Conservation (phyloP, 257 asterid genomes). For the Fraxinus pennsylvanica region DNA sequence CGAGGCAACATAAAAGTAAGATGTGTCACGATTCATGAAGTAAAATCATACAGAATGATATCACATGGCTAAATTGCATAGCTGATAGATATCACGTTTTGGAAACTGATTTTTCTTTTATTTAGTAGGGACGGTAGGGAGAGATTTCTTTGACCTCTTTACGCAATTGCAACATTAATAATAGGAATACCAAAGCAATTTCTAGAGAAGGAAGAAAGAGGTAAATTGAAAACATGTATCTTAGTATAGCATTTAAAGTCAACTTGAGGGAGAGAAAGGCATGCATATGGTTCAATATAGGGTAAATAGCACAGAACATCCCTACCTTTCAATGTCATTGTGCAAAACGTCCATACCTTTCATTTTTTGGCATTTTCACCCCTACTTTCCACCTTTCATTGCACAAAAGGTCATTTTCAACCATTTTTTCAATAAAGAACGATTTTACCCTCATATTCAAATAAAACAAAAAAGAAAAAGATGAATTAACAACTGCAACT, state of each 20-base stretch:
- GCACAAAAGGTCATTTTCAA: too few species aligned
- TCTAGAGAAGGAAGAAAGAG: background rate
- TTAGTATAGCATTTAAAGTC: background rate
- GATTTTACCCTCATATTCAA: too few species aligned
- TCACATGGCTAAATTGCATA: background rate
- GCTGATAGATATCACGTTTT: background rate
- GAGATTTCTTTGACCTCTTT: background rate
- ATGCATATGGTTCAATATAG: too few species aligned
- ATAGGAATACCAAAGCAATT: background rate
- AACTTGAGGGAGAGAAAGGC: too few species aligned
- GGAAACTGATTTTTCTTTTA: background rate
- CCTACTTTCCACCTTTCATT: too few species aligned
- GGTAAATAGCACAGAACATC: too few species aligned
- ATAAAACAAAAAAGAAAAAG: too few species aligned
- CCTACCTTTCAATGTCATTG: too few species aligned
- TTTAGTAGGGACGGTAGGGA: background rate
- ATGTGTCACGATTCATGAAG: background rate
- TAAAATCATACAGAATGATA: background rate
- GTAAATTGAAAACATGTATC: background rate
- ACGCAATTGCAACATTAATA: background rate
- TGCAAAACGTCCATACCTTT: too few species aligned
- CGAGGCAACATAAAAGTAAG: slow-evolving; percentile 2
- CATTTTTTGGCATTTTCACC: too few species aligned
- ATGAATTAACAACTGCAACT: too few species aligned
- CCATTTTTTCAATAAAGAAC: too few species aligned